A percentile compares a stretch with the other conserved stretches of the same genome.
These are phyloP conservation scores for Eucalyptus curtisii DNA, from an alignment of 345 rosid genomes.

Conservation along the genomic window DNA sequence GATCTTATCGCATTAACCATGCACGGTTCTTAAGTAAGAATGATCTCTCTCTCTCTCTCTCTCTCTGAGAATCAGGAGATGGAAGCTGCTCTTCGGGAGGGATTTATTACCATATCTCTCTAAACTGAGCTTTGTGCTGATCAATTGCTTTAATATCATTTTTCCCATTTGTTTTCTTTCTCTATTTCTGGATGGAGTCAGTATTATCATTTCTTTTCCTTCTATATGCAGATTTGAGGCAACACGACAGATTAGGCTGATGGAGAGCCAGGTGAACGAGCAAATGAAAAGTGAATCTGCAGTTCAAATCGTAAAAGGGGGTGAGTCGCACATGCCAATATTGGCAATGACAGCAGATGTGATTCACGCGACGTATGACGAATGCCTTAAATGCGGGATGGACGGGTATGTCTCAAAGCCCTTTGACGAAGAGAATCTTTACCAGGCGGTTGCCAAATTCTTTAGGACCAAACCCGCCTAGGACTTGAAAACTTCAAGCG, in stretches of 20 bases:
- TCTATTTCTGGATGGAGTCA: neutral
- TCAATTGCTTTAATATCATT: neutral
- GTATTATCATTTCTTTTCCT: neutral
- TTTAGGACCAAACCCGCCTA: conserved; percentile 39
- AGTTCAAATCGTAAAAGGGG: neutral
- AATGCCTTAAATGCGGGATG: conserved; percentile 88
- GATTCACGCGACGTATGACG: conserved; percentile 79
- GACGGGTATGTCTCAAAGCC: conserved; percentile 97
- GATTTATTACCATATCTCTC: neutral
- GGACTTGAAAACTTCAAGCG: neutral
- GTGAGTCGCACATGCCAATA: conserved; percentile 68
- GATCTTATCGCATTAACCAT: neutral
- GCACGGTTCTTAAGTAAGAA: neutral
- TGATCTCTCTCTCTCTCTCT: neutral
- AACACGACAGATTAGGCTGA: conserved; percentile 60
- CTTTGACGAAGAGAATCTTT: conserved; percentile 89
- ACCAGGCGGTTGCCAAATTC: conserved; percentile 78
- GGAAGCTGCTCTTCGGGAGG: neutral
- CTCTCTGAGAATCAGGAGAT: neutral
- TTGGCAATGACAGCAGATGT: conserved; percentile 98
- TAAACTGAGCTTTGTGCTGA: neutral
- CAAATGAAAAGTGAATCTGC: conserved; percentile 12
- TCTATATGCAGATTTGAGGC: conserved; percentile 68
- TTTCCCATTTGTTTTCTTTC: neutral
- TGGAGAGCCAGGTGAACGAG: conserved; percentile 64